These are phyloP conservation scores for Podila epigama DNA, from an alignment of 192 early-diverging fungal genomes.

Conservation along the genomic window DNA sequence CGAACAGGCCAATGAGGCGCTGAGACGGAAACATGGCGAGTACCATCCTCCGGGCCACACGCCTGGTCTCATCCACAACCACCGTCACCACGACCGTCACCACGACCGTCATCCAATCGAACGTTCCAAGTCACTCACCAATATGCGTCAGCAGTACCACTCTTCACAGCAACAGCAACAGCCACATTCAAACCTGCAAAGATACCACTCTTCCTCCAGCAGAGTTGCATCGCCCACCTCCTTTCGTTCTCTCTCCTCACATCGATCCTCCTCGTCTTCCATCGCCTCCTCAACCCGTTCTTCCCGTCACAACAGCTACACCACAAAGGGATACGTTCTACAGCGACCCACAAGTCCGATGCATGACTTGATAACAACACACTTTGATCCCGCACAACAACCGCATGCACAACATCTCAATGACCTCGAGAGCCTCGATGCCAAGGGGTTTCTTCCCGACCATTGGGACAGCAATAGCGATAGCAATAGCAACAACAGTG, in stretches of 20 bases:
- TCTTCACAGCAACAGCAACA: no score
- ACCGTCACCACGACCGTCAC: slow-evolving; percentile 7
- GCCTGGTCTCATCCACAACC: slow-evolving; percentile 29
- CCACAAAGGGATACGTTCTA: not conserved
- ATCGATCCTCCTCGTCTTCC: slow-evolving; percentile 18
- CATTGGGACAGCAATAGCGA: slow-evolving; percentile 28
- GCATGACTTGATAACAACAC: slow-evolving; percentile 3
- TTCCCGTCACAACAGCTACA: slow-evolving; percentile 10
- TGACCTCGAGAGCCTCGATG: slow-evolving; percentile 17
- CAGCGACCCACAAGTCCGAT: slow-evolving; percentile 29
- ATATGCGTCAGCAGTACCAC: slow-evolving; percentile 4
- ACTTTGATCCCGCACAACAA: not conserved
- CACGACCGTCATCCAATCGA: slow-evolving; percentile 36
- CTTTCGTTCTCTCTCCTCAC: not conserved
- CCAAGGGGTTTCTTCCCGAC: slow-evolving; percentile 26
- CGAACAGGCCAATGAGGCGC: slow-evolving; percentile 34
- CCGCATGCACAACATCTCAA: slow-evolving; percentile 10
- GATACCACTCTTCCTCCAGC: slow-evolving; percentile 5
- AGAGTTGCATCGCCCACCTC: slow-evolving; percentile 17
- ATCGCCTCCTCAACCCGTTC: slow-evolving; percentile 10
- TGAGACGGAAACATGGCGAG: slow-evolving; percentile 42
- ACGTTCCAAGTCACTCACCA: slow-evolving; percentile 6
- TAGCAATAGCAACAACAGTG: slow-evolving; percentile 14
- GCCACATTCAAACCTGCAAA: not conserved
- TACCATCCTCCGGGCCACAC: slow-evolving; percentile 39